A percentile compares a stretch with the other conserved stretches of the same genome.
Conservation (phyloP, 2,329 filamentous ascomycete genomes). For the Penicillium sp. region DNA sequence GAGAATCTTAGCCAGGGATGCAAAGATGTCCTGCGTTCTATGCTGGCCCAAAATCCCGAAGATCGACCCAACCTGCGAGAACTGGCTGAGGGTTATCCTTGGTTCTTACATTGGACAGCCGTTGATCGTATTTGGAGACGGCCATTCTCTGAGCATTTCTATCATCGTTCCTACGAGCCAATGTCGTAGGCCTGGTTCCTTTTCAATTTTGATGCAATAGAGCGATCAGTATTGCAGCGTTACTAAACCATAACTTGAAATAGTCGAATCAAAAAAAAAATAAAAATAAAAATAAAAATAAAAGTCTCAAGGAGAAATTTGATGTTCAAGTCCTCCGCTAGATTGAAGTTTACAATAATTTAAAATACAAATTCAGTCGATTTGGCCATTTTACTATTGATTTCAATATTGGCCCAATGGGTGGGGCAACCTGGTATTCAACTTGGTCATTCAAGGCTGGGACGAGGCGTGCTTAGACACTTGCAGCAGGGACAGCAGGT, state of each 20-base stretch:
- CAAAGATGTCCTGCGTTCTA: constrained; percentile 30
- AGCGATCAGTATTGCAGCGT: too few species aligned
- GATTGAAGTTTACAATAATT: too few species aligned
- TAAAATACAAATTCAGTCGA: too few species aligned
- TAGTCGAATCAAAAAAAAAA: too few species aligned
- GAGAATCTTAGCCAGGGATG: constrained; percentile 37
- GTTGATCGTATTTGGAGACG: constrained; percentile 15
- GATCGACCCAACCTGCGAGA: constrained; percentile 29
- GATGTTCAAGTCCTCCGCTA: too few species aligned
- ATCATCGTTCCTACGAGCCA: not conserved
- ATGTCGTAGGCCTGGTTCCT: too few species aligned
- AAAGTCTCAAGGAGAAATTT: too few species aligned
- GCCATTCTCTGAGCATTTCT: constrained; percentile 11
- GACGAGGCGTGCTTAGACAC: not conserved
- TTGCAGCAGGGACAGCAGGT: not conserved
- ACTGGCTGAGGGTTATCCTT: constrained; percentile 28
- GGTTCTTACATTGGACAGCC: constrained; percentile 28
- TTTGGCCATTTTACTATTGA: too few species aligned
- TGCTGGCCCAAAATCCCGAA: constrained; percentile 27
- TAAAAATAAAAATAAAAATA: too few species aligned
- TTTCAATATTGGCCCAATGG: not conserved
- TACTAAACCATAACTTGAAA: too few species aligned
- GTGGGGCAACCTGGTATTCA: not conserved
- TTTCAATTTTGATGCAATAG: too few species aligned
- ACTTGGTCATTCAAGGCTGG: not conserved